Evolutionary conservation across 805 yeast genomes (phyloP).

Genomic region (Yarrowia keelungensis): DNA sequence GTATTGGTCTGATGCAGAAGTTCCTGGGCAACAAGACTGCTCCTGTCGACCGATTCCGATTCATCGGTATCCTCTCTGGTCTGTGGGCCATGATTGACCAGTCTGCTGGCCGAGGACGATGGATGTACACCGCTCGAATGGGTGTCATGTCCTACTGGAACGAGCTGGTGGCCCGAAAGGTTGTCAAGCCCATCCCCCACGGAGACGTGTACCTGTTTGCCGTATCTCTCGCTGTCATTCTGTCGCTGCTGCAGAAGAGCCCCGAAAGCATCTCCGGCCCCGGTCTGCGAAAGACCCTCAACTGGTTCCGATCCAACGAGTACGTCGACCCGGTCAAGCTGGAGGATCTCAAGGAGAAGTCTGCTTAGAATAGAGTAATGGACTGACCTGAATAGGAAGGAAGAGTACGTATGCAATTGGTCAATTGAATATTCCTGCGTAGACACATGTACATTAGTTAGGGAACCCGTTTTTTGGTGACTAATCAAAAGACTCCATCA

Average conservation of each 20-base stretch:
- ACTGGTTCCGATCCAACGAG: slow-evolving; percentile 48
- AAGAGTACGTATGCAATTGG: too few relatives aligned
- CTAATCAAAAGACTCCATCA: too few relatives aligned
- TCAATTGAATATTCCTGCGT: too few relatives aligned
- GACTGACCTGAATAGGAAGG: background rate
- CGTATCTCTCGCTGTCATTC: slow-evolving; percentile 47
- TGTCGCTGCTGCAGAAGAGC: slow-evolving; percentile 47
- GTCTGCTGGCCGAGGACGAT: slow-evolving; percentile 47
- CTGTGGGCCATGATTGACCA: slow-evolving; percentile 52
- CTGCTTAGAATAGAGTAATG: background rate
- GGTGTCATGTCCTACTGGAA: slow-evolving; percentile 52
- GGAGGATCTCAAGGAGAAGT: slow-evolving; percentile 27
- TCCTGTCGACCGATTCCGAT: slow-evolving; percentile 49
- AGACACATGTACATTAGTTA: too few relatives aligned
- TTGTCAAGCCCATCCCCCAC: slow-evolving; percentile 46
- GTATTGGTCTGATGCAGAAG: slow-evolving; percentile 50
- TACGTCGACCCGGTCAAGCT: slow-evolving; percentile 44
- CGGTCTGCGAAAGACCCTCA: slow-evolving; percentile 46
- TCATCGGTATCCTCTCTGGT: slow-evolving; percentile 54
- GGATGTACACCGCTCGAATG: slow-evolving; percentile 50
- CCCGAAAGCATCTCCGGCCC: slow-evolving; percentile 47
- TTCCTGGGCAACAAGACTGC: slow-evolving; percentile 47
- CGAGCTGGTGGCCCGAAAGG: slow-evolving; percentile 45
- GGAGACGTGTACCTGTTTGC: slow-evolving; percentile 50
- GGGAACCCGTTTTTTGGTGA: too few relatives aligned